Percentiles rank a stretch among this genome's conserved stretches.
Conservation (phyloP, 2,329 filamentous ascomycete genomes). For the Aureobasidium zeae region DNA sequence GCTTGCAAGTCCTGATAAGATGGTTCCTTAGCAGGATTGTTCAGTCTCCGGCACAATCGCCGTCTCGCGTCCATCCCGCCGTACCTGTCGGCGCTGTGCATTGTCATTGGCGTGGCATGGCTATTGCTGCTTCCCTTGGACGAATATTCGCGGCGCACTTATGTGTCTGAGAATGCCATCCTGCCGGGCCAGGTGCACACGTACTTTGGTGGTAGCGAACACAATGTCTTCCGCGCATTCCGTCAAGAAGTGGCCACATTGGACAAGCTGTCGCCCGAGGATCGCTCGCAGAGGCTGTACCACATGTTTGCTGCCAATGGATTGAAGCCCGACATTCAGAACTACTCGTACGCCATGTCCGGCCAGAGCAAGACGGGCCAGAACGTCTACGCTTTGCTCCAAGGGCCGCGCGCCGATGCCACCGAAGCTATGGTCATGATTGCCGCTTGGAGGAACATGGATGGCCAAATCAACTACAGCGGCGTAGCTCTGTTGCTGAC, state of each 20-base stretch:
- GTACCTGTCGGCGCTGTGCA: conserved; percentile 75
- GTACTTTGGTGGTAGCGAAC: conserved; percentile 93
- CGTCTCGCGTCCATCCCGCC: conserved; percentile 75
- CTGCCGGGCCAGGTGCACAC: conserved; percentile 94
- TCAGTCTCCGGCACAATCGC: conserved; percentile 69
- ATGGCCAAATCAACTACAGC: conserved; percentile 70
- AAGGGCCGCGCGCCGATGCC: conserved; percentile 88
- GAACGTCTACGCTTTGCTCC: conserved; percentile 88
- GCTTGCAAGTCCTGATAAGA: not conserved
- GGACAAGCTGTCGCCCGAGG: conserved; percentile 33
- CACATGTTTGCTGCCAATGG: conserved; percentile 68
- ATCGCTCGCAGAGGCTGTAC: conserved; percentile 59
- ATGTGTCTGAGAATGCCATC: conserved; percentile 95
- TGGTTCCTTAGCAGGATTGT: conserved; percentile 41
- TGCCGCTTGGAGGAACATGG: conserved; percentile 76
- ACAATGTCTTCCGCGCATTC: conserved; percentile 87
- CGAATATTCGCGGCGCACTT: conserved; percentile 83
- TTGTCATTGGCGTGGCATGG: conserved; percentile 80
- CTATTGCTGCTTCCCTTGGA: conserved; percentile 82
- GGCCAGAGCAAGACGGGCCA: conserved; percentile 67
- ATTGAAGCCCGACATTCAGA: conserved; percentile 78
- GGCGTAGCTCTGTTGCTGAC: conserved; percentile 81
- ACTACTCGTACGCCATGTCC: conserved; percentile 74
- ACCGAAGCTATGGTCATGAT: conserved; percentile 94
- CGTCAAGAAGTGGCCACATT: conserved; percentile 68